Evolutionary conservation across 83 land plant genomes (phyloP), one percentile per base, ranked within the genome.

Genomic region (Thuja plicata): DNA sequence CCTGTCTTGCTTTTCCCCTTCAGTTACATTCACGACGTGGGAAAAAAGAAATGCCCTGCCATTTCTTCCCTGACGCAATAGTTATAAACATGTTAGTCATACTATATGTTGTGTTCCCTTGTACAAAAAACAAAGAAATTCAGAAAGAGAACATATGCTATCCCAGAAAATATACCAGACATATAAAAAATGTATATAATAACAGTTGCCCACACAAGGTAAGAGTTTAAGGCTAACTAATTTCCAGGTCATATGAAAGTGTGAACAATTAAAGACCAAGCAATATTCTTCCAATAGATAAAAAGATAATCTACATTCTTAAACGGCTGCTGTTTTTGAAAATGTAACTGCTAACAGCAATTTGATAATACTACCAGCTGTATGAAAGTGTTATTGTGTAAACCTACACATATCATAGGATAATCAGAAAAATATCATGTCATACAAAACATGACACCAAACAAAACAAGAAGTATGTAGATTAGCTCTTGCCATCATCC

Each of bases 41-140:
- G 95, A 89, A 88, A 95, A 95, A 81, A 95, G 90, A 89, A 93
- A 95, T 1, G 96, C 97, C 43, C 96, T 91, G 54, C 96, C 97
- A 89, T 92, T 87, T 90, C 92, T 94, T 48, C 96, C 97, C 96
- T 95, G 78, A 30, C 78, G 34, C 73, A 52, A 38, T 40, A 78
- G 66, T 27, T 54, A 37, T 27, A 89, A 87, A 57, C 46, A 87
- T 19, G 87, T 66, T 77, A 74, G 62, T 21, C 34, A 45, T 13
- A 9, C 55, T 48, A 55, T 34, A 24, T 16, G 8, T n/a, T 37
- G 5, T 19, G 37, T 24, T 17, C 55, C 2, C 21, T 50, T 37
- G 17, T 86, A 34, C 17, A 11, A 12, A 19, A 45, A 27, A 32
- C 21, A 19, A 27, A 38, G 45, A 41, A 84, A 21, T 21, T 52